A percentile compares a stretch with the other conserved stretches of the same genome.
Conservation (phyloP, 148 eudicot species). For the Persicaria maculosa region DNA sequence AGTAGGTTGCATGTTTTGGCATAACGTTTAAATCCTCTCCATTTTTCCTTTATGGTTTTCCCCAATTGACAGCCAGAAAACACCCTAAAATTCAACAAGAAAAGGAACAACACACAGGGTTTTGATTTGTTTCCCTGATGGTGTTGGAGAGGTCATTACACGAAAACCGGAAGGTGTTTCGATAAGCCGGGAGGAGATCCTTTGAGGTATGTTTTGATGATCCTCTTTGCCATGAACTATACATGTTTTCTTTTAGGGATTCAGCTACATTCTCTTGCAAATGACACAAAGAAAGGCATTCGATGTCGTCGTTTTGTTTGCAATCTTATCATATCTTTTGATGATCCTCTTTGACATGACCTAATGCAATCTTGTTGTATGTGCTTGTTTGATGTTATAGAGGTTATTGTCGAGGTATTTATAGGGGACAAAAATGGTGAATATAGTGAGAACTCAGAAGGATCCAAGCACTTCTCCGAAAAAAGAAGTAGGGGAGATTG, state of each 20-base stretch:
- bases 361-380: background rate
- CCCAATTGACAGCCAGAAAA: conserved; percentile 1
- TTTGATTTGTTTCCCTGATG: background rate
- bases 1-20: conserved; percentile 4
- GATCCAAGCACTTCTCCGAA: conserved; percentile 36
- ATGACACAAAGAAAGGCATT: background rate
- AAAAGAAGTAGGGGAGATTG: conserved; percentile 73
- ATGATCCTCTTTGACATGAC: background rate
- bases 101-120: conserved; percentile 4
- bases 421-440: conserved; percentile 25
- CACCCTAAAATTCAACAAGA: background rate
- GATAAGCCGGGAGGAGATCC: background rate
- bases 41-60: background rate
- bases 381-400: background rate
- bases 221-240: background rate
- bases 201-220: background rate
- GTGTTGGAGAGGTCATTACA: background rate
- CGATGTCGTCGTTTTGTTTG: background rate
- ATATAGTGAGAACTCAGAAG: conserved; percentile 44
- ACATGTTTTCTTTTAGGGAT: background rate
- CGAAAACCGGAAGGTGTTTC: background rate
- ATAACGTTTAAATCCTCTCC: background rate
- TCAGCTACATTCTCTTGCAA: background rate
- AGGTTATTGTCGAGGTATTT: background rate
- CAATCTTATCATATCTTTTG: background rate